Conservation (phyloP, 495 filamentous ascomycete species). For the Cladorrhinum samala region DNA sequence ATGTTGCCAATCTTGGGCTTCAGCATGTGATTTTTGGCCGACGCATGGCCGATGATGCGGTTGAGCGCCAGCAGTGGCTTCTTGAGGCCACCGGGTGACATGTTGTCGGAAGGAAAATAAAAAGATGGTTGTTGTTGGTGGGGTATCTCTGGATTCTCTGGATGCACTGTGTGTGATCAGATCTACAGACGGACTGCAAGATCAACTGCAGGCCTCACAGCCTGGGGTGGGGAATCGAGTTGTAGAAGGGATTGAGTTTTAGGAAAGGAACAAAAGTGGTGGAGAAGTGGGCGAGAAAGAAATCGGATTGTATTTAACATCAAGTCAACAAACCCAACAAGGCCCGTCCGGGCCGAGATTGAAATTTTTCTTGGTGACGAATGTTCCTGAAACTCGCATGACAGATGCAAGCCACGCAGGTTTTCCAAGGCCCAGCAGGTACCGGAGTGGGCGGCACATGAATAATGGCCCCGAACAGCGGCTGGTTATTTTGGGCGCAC, state of each 20-base stretch:
- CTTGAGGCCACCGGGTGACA: slow-evolving; percentile 34
- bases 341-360: no score
- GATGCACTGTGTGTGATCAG: no score
- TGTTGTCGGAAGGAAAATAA: slow-evolving; percentile 9
- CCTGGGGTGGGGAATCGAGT: no score
- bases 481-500: no score
- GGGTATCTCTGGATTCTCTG: no score
- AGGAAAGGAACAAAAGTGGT: background rate
- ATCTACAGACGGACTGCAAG: no score
- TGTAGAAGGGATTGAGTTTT: background rate
- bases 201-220: no score
- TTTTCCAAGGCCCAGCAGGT: background rate
- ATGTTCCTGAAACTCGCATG: slow-evolving; percentile 16
- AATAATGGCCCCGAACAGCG: no score
- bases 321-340: background rate
- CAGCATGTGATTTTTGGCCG: slow-evolving; percentile 42
- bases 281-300: background rate
- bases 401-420: background rate
- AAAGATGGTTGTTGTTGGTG: no score
- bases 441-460: no score
- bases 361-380: slow-evolving; percentile 3
- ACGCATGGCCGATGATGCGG: slow-evolving; percentile 36
- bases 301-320: background rate
- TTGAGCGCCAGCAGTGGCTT: slow-evolving; percentile 40
- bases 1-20: slow-evolving; percentile 43